Evolutionary conservation across 352 stramenopile species (phyloP).

Genomic region (Phytophthora rubi): DNA sequence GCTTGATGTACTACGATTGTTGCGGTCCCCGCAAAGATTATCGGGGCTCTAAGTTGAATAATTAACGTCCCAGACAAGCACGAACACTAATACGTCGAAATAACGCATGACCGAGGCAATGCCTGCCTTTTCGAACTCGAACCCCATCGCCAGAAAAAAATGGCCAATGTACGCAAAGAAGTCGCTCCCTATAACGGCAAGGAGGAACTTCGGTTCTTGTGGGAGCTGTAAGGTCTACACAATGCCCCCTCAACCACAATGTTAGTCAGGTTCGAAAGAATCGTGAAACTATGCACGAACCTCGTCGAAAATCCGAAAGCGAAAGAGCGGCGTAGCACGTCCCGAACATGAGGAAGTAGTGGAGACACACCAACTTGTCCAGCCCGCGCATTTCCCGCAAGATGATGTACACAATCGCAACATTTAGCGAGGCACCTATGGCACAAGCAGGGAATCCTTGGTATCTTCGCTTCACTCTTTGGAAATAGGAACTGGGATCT

Average conservation of each 20-base stretch:
- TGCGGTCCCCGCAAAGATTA: constrained; percentile 49
- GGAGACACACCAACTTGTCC: constrained; percentile 43
- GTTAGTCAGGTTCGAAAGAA: too few relatives aligned
- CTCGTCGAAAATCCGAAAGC: constrained; percentile 10
- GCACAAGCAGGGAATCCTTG: not conserved
- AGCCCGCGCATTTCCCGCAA: constrained; percentile 57
- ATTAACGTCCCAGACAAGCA: constrained; percentile 52
- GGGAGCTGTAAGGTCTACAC: not conserved
- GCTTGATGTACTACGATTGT: constrained; percentile 47
- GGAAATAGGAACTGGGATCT: not conserved
- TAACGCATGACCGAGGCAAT: constrained; percentile 66
- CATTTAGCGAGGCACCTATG: not conserved
- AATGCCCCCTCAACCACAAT: too few relatives aligned
- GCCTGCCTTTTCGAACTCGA: constrained; percentile 52
- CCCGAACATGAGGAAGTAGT: constrained; percentile 60
- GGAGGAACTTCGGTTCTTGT: constrained; percentile 44
- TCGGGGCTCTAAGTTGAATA: constrained; percentile 30
- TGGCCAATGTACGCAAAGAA: constrained; percentile 50
- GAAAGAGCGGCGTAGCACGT: constrained; percentile 33
- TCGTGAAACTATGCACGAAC: too few relatives aligned
- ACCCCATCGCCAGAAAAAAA: constrained; percentile 53
- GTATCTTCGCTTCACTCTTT: not conserved
- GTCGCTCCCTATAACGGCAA: constrained; percentile 42
- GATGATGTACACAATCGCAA: constrained; percentile 37
- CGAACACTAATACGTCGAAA: constrained; percentile 60